A percentile compares a stretch with the other conserved stretches of the same genome.
These are phyloP conservation scores for Guyanaporus albipodus DNA, from an alignment of 768 basidiomycete species.

Conservation along the genomic window DNA sequence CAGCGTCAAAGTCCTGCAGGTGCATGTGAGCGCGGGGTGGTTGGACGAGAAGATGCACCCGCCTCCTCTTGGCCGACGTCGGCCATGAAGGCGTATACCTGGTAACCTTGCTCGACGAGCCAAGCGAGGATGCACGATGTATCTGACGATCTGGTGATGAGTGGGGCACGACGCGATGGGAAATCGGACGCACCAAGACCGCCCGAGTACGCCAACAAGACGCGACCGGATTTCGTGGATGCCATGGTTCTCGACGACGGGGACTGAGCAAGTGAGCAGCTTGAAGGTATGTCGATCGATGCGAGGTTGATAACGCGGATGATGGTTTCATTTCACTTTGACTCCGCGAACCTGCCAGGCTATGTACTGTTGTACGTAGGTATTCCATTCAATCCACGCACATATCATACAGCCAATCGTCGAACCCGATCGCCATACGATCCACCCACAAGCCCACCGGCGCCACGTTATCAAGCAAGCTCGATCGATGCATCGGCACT, in stretches of 20 bases:
- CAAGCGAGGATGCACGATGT: constrained; percentile 99
- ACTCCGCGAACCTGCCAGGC: too few species aligned
- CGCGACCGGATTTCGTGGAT: constrained; percentile 61
- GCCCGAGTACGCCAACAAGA: constrained; percentile 96
- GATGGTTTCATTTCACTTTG: too few species aligned
- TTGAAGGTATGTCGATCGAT: too few species aligned
- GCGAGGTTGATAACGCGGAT: not conserved
- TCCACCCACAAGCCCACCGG: not conserved
- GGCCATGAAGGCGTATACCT: constrained; percentile 96
- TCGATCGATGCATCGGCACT: not conserved
- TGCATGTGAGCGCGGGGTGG: not conserved
- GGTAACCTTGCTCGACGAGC: constrained; percentile 97
- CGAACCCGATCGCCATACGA: not conserved
- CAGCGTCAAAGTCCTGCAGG: constrained; percentile 85
- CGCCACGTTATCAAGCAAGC: not conserved
- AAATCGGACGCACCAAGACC: constrained; percentile 74
- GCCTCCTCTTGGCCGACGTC: constrained; percentile 93
- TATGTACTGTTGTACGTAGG: too few species aligned
- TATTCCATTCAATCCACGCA: too few species aligned
- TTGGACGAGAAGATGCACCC: constrained; percentile 2
- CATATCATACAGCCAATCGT: not conserved
- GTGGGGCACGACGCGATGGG: not conserved
- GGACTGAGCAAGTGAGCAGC: not conserved
- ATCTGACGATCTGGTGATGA: constrained; percentile 42
- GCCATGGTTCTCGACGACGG: constrained; percentile 10